phyloP scores from a whole-genome alignment of 2,329 filamentous ascomycete species.

The Colletotrichum sp. region DNA sequence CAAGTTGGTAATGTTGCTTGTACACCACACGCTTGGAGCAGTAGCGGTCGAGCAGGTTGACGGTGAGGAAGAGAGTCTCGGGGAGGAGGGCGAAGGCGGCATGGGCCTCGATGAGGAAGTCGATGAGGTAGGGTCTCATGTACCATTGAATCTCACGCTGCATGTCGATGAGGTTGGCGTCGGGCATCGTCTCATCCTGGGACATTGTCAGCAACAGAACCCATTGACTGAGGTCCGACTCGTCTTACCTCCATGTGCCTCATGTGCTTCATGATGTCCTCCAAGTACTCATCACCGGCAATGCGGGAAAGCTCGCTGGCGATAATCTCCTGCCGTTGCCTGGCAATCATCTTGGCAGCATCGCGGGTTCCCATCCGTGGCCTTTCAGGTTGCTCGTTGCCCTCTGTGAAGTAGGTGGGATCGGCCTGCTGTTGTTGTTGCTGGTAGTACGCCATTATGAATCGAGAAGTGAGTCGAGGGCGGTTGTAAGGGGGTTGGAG shows the following conservation, averaged over 20 bases:
- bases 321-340: slow-evolving; percentile 85
- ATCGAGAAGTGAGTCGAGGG: slow-evolving; percentile 32
- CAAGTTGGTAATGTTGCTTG: slow-evolving; percentile 98
- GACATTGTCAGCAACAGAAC: neutral
- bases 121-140: slow-evolving; percentile 97
- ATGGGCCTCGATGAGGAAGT: slow-evolving; percentile 97
- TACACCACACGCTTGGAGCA: slow-evolving; percentile 98
- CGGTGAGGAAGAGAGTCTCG: slow-evolving; percentile 92
- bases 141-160: slow-evolving; percentile 99
- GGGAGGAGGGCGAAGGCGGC: slow-evolving; percentile 92
- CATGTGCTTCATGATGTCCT: slow-evolving; percentile 95
- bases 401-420: slow-evolving; percentile 60
- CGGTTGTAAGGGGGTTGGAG: slow-evolving; percentile 27
- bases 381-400: slow-evolving; percentile 53
- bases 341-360: slow-evolving; percentile 77
- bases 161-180: slow-evolving; percentile 98
- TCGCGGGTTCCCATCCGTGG: slow-evolving; percentile 74
- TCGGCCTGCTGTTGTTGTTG: slow-evolving; percentile 37
- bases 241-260: slow-evolving; percentile 83
- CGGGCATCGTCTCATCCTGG: slow-evolving; percentile 83
- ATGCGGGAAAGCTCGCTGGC: slow-evolving; percentile 86
- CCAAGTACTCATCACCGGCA: slow-evolving; percentile 88
- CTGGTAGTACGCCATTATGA: slow-evolving; percentile 53
- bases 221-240: neutral
- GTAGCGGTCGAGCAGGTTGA: slow-evolving; percentile 97